Evolutionary conservation across 1,284 basidiomycete species (phyloP).

Genomic region (Malassezia globosa): DNA sequence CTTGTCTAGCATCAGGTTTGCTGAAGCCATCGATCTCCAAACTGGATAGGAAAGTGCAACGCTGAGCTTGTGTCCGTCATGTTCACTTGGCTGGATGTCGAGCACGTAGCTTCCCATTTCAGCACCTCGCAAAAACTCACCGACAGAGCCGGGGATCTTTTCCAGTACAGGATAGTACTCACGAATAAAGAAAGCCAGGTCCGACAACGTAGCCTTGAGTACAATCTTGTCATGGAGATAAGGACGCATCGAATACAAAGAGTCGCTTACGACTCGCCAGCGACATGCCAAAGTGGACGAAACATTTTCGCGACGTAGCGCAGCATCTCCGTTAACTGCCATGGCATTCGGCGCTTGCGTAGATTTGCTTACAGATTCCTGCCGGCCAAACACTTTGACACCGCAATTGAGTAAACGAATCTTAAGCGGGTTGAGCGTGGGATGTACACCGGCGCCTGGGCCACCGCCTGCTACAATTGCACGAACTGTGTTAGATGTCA

Average conservation of each 20-base stretch:
- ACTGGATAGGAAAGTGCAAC: constrained; percentile 33
- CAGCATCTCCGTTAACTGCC: neutral
- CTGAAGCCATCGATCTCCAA: constrained; percentile 40
- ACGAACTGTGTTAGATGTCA: constrained; percentile 69
- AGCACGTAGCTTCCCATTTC: constrained; percentile 39
- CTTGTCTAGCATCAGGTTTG: constrained; percentile 46
- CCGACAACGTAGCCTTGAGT: constrained; percentile 55
- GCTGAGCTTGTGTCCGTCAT: constrained; percentile 27
- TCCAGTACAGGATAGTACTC: constrained; percentile 37
- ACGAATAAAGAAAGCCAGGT: constrained; percentile 56
- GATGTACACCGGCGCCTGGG: constrained; percentile 29
- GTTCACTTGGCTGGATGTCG: constrained; percentile 31
- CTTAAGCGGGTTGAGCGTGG: constrained; percentile 57
- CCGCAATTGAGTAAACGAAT: constrained; percentile 81
- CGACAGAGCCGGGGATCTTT: constrained; percentile 27
- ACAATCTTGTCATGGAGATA: constrained; percentile 61
- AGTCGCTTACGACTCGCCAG: constrained; percentile 69
- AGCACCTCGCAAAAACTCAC: constrained; percentile 22
- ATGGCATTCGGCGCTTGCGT: constrained; percentile 12
- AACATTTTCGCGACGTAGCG: constrained; percentile 11
- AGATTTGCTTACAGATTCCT: constrained; percentile 50
- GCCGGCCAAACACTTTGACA: constrained; percentile 61
- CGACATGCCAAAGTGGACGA: constrained; percentile 52
- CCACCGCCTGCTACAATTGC: constrained; percentile 66
- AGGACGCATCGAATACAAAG: constrained; percentile 67